These are phyloP conservation scores for Sclerotinia glacialis DNA, from an alignment of 2,329 filamentous ascomycete species.

Conservation along the genomic window DNA sequence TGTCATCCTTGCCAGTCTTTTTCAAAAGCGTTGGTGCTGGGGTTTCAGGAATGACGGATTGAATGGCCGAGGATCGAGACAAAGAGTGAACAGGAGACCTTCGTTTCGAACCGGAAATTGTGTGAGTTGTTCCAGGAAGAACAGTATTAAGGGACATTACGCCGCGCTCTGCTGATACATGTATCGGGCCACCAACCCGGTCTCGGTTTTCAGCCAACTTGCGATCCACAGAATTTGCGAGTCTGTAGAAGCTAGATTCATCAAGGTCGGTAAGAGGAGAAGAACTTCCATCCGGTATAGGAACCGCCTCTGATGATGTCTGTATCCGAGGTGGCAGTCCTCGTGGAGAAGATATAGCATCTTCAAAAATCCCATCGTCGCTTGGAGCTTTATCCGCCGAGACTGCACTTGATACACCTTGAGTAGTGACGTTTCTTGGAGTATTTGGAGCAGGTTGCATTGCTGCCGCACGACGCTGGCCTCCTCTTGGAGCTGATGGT, in stretches of 20 bases:
- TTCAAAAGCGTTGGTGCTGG: slow-evolving; percentile 24
- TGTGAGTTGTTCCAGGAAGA: background rate
- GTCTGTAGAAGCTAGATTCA: slow-evolving; percentile 35
- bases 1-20: background rate
- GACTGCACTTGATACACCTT: slow-evolving; percentile 48
- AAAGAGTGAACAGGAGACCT: background rate
- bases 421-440: slow-evolving; percentile 42
- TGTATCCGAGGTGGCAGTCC: slow-evolving; percentile 3
- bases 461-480: background rate
- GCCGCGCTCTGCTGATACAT: background rate
- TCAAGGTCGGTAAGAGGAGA: slow-evolving; percentile 34
- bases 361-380: slow-evolving; percentile 32
- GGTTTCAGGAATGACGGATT: slow-evolving; percentile 35
- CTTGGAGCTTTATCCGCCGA: slow-evolving; percentile 33
- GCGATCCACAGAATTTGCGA: slow-evolving; percentile 22
- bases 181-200: background rate
- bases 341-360: slow-evolving; percentile 33
- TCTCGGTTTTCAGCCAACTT: background rate
- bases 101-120: no score
- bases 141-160: background rate
- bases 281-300: slow-evolving; percentile 14
- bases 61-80: slow-evolving; percentile 25
- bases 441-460: slow-evolving; percentile 21
- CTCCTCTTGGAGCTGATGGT: slow-evolving; percentile 22
- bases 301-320: background rate